Evolutionary conservation across 164 flowering plant genomes (phyloP), one percentile per base, ranked within the genome.

Genomic region (Echeveria elegans): DNA sequence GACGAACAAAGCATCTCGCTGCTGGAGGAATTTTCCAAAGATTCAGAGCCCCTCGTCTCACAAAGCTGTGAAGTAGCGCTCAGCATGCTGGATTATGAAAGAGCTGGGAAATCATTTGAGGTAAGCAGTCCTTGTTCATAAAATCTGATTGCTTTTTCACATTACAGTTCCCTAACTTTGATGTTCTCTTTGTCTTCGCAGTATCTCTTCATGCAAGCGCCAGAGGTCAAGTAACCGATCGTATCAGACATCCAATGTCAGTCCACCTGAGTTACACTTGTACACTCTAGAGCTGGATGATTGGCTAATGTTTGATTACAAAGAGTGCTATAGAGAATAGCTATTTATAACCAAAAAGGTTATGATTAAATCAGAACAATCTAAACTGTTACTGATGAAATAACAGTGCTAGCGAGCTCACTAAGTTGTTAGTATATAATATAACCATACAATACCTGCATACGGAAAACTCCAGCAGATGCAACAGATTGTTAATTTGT

Each of bases 51-150:
- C 62, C 79, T 94, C 41, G 98, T 91, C 37, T 79, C 95, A 65
- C 95, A 94, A 73, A 94, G 98, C 76, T 94, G 98, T 72, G 93
- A 91, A 80, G 99, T 94, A 62, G 99, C 98, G 65, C 91, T 94
- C 66, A 91, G 92, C 87, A 94, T 94, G 93, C 83, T 94, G 59
- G 96, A 88, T 68, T 89, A 77, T 73, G 97, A 94, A 75, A 84
- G 79, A 83, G 83, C 89, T 19, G 97, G 99, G 66, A 89, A 88
- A 76, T 82, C 97, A 31, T 94, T 89, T 66, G 97, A 94, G 96
- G 97, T 90, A 80, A 65, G n/a, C n/a, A 14, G 26, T 24, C 26
- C 18, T 18, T 26, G 48, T 40, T 19, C 29, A 12, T 21, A 32
- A 53, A 34, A 3, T 47, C 66, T 6, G 36, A 47, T 24, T 61